These are phyloP conservation scores for Chrysophaeum taylorii DNA, from an alignment of 352 stramenopile species.

Conservation along the genomic window DNA sequence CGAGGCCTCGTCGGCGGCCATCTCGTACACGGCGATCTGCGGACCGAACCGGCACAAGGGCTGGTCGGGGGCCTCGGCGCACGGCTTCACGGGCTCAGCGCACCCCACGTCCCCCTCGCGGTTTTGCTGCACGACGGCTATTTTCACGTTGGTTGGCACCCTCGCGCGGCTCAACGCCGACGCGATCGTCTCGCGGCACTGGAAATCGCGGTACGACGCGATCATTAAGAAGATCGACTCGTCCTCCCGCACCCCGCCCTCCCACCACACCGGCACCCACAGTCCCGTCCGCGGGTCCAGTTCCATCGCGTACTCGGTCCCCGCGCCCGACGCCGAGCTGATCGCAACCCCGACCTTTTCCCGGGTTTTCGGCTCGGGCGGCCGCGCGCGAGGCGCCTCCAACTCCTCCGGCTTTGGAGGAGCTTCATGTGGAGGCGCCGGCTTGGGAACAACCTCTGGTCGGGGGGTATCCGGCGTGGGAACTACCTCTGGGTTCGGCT, in stretches of 20 bases:
- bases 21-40: slow-evolving; percentile 21
- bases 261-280: background rate
- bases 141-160: slow-evolving; percentile 16
- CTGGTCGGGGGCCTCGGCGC: background rate
- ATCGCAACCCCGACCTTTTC: too few relatives aligned
- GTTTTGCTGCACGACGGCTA: slow-evolving; percentile 28
- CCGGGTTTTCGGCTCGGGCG: too few relatives aligned
- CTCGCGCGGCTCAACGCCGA: slow-evolving; percentile 19
- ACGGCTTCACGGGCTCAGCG: background rate
- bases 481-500: too few relatives aligned
- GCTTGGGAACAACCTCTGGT: too few relatives aligned
- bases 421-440: too few relatives aligned
- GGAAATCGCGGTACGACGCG: slow-evolving; percentile 25
- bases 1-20: slow-evolving; percentile 23
- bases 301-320: too few relatives aligned
- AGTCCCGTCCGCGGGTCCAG: background rate
- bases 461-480: too few relatives aligned
- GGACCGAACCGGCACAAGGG: slow-evolving; percentile 17
- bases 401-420: too few relatives aligned
- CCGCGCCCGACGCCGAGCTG: too few relatives aligned
- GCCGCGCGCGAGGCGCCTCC: too few relatives aligned
- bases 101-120: slow-evolving; percentile 17
- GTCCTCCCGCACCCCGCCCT: background rate
- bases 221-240: slow-evolving; percentile 30
- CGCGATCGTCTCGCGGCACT: slow-evolving; percentile 25